phyloP scores from a whole-genome alignment of 768 basidiomycete genomes.

The Lepiota venenata region DNA sequence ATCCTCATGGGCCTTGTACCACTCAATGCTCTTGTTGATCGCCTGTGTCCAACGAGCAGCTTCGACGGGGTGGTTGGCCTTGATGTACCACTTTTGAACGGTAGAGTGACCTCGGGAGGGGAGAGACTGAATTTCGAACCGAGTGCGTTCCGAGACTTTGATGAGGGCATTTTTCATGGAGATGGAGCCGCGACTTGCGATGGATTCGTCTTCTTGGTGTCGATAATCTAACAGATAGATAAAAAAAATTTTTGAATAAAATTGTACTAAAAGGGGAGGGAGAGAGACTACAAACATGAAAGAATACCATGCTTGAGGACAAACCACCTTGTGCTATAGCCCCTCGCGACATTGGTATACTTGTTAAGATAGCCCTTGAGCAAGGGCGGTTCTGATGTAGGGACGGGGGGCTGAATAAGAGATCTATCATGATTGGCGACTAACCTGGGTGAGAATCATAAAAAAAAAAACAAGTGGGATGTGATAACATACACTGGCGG shows the following conservation, averaged over 20 bases:
- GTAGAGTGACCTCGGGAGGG: slow-evolving; percentile 43
- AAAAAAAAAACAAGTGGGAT: neutral
- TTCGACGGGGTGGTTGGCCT: slow-evolving; percentile 86
- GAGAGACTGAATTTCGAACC: slow-evolving; percentile 79
- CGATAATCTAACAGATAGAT: slow-evolving; percentile 59
- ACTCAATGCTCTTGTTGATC: slow-evolving; percentile 70
- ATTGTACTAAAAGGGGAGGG: neutral
- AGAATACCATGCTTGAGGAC: slow-evolving; percentile 81
- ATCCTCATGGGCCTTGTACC: slow-evolving; percentile 34
- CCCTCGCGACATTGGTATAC: slow-evolving; percentile 89
- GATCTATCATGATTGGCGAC: slow-evolving; percentile 81
- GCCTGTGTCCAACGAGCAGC: slow-evolving; percentile 85
- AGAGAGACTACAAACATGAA: slow-evolving; percentile 64
- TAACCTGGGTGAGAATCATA: neutral
- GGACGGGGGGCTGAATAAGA: slow-evolving; percentile 47
- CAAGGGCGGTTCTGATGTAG: slow-evolving; percentile 49
- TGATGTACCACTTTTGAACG: slow-evolving; percentile 77
- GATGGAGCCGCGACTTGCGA: slow-evolving; percentile 85
- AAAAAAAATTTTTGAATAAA: neutral
- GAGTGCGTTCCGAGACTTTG: slow-evolving; percentile 58
- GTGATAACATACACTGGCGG: slow-evolving; percentile 63
- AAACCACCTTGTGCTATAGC: slow-evolving; percentile 91
- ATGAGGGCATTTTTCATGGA: slow-evolving; percentile 78
- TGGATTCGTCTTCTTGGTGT: slow-evolving; percentile 84
- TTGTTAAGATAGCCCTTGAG: slow-evolving; percentile 85